A percentile compares a stretch with the other conserved stretches of the same genome.
Evolutionary conservation across 257 asterid genomes (phyloP).

Genomic region (Plantago elongata): DNA sequence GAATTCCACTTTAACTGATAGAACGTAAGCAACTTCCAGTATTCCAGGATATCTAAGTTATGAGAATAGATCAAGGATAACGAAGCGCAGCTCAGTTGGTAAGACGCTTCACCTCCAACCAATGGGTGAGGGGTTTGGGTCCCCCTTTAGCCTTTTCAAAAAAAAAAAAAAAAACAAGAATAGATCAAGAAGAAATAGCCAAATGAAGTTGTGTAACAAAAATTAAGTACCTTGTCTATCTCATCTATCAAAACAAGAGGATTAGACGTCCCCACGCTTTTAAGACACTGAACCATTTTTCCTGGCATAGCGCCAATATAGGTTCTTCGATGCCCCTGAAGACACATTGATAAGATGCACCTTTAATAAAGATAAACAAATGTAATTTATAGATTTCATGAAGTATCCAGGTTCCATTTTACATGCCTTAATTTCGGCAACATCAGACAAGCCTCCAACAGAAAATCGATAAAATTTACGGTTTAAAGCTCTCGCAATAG

Average conservation of each 20-base stretch:
- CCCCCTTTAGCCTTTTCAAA: no score
- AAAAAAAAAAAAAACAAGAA: no score
- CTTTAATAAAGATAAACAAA: neutral
- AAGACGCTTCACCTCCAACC: no score
- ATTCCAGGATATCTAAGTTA: constrained; percentile 1
- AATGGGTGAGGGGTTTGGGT: no score
- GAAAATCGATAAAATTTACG: constrained; percentile 98
- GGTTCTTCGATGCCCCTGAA: constrained; percentile 97
- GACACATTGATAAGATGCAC: constrained; percentile 20
- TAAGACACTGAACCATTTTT: constrained; percentile 96
- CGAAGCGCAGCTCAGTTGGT: no score
- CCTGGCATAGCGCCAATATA: constrained; percentile 99
- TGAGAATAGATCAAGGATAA: neutral
- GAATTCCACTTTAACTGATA: constrained; percentile 18
- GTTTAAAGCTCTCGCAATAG: constrained; percentile 96
- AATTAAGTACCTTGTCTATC: constrained; percentile 79
- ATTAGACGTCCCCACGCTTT: constrained; percentile 92
- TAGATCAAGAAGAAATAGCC: neutral
- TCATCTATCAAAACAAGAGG: constrained; percentile 99
- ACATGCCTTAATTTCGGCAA: constrained; percentile 93
- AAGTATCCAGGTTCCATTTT: constrained; percentile 15
- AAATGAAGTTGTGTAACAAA: neutral
- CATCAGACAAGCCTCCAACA: constrained; percentile 99
- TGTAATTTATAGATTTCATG: neutral
- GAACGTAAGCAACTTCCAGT: constrained; percentile 5